phyloP scores from a whole-genome alignment of 2,329 filamentous ascomycete genomes.

The Cercospora beticola region DNA sequence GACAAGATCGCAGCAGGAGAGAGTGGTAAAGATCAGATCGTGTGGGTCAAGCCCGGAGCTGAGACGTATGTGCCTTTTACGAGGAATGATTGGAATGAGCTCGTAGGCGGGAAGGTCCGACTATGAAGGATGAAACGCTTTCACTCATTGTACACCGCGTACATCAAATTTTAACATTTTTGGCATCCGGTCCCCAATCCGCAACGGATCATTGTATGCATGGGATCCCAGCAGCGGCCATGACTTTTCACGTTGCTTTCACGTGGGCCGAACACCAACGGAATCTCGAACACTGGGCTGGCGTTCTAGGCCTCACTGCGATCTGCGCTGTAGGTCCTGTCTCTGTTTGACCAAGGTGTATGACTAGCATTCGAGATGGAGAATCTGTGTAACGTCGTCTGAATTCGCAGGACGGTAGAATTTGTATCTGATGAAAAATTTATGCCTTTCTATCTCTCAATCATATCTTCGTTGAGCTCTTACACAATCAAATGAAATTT shows the following conservation, averaged over 20 bases:
- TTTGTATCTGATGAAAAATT: not conserved
- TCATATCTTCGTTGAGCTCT: constrained; percentile 12
- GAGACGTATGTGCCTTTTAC: constrained; percentile 60
- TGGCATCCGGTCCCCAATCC: not conserved
- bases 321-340: not conserved
- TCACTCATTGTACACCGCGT: not conserved
- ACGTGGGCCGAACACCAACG: not conserved
- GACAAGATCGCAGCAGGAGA: constrained; percentile 47
- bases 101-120: constrained; percentile 22
- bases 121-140: constrained; percentile 15
- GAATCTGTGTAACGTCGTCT: not conserved
- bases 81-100: constrained; percentile 53
- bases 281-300: not conserved
- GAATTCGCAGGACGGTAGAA: not conserved
- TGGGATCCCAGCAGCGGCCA: not conserved
- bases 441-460: not conserved
- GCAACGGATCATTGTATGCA: not conserved
- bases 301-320: not conserved
- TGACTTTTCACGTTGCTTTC: not conserved
- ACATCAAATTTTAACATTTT: not conserved
- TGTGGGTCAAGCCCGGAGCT: constrained; percentile 52
- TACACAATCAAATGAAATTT: not conserved
- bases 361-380: not conserved
- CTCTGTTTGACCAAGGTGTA: not conserved
- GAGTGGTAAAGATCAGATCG: constrained; percentile 48